phyloP scores from a whole-genome alignment of 257 asterid species.

The Solanum chiquidenum region DNA sequence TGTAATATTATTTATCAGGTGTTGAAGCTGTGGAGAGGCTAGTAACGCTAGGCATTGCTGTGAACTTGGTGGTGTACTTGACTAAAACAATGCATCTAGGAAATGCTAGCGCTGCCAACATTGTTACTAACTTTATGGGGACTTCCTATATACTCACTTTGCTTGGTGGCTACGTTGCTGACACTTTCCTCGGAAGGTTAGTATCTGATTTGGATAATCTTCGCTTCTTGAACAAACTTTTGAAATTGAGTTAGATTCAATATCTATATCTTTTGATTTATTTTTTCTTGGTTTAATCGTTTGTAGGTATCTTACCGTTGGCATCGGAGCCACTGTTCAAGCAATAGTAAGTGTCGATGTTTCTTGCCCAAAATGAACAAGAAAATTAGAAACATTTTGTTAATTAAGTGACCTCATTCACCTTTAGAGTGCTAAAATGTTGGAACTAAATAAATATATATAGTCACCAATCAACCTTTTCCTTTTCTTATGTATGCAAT shows the following conservation, averaged over 20 bases:
- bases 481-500: background rate
- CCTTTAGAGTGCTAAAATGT: constrained; percentile 5
- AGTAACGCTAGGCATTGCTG: constrained; percentile 80
- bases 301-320: constrained; percentile 67
- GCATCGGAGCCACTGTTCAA: constrained; percentile 60
- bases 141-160: constrained; percentile 73
- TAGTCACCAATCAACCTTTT: background rate
- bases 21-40: constrained; percentile 69
- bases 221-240: background rate
- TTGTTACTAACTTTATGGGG: constrained; percentile 77
- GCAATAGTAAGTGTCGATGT: constrained; percentile 39
- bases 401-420: background rate
- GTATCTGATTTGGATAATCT: background rate
- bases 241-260: background rate
- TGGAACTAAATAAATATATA: background rate
- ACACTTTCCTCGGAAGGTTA: constrained; percentile 68
- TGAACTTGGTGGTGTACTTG: constrained; percentile 70
- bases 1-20: constrained; percentile 15
- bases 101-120: constrained; percentile 63
- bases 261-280: background rate
- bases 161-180: constrained; percentile 80
- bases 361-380: background rate
- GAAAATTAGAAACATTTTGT: background rate
- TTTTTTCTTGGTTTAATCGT: background rate
- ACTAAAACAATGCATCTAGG: constrained; percentile 86